These are phyloP conservation scores for Thalassiosira allenii DNA, from an alignment of 352 stramenopile genomes.

Conservation along the genomic window DNA sequence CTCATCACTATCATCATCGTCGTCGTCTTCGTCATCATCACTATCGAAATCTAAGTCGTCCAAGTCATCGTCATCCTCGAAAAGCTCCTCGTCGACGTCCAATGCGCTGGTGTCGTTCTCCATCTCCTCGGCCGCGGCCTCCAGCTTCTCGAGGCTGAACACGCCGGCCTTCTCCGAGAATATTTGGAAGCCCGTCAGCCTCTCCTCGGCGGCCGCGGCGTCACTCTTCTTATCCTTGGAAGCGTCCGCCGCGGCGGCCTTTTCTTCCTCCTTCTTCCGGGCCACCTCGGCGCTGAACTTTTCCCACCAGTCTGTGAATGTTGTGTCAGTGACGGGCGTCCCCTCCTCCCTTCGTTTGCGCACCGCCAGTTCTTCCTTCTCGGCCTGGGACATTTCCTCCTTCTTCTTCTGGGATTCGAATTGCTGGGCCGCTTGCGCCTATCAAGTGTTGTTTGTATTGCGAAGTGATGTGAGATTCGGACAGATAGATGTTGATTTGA, in stretches of 20 bases:
- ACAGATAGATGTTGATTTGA: constrained; percentile 10
- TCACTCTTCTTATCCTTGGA: constrained; percentile 51
- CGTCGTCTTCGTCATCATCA: constrained; percentile 69
- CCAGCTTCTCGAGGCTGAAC: constrained; percentile 80
- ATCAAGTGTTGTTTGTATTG: constrained; percentile 10
- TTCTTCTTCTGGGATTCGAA: constrained; percentile 83
- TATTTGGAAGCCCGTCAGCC: constrained; percentile 76
- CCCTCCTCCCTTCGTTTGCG: constrained; percentile 81
- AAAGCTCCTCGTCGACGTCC: constrained; percentile 71
- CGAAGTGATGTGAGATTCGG: not conserved
- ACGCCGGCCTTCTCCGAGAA: constrained; percentile 72
- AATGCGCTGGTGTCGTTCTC: constrained; percentile 62
- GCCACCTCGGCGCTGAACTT: constrained; percentile 80
- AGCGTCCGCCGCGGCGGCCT: constrained; percentile 24
- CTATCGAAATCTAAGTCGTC: constrained; percentile 71
- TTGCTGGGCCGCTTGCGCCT: constrained; percentile 68
- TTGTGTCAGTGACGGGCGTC: constrained; percentile 76
- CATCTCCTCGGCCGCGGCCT: constrained; percentile 75
- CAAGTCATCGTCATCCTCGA: constrained; percentile 70
- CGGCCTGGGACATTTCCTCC: constrained; percentile 77
- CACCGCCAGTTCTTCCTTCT: constrained; percentile 81
- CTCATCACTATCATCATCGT: constrained; percentile 67
- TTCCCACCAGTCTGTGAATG: constrained; percentile 72
- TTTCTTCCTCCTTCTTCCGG: constrained; percentile 45
- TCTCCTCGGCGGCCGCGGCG: constrained; percentile 59